Evolutionary conservation across 108 stramenopile species (phyloP).

Genomic region (Nitzschia palea): DNA sequence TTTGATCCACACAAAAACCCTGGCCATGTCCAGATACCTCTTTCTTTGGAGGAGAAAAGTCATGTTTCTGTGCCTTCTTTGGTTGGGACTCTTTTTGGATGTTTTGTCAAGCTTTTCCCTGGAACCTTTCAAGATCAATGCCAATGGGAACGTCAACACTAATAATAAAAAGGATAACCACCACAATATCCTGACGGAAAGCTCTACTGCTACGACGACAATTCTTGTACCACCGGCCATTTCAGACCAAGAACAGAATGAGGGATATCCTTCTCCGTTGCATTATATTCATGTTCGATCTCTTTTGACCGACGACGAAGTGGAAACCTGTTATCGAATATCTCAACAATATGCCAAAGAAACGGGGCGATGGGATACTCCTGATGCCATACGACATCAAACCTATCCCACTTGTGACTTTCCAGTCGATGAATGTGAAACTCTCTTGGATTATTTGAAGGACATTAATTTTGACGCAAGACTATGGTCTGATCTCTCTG

Average conservation of each 20-base stretch:
- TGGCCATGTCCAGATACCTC: no score
- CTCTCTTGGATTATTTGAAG: constrained; percentile 44
- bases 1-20: no score
- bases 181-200: no score
- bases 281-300: constrained; percentile 63
- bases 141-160: neutral
- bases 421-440: constrained; percentile 59
- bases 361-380: constrained; percentile 60
- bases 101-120: constrained; percentile 13
- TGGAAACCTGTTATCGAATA: constrained; percentile 34
- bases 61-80: constrained; percentile 2
- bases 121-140: neutral
- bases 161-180: neutral
- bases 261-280: constrained; percentile 55
- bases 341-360: constrained; percentile 44
- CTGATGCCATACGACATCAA: constrained; percentile 58
- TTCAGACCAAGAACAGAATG: constrained; percentile 14
- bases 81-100: constrained; percentile 14
- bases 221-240: constrained; percentile 8
- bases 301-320: constrained; percentile 51
- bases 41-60: no score
- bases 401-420: constrained; percentile 75
- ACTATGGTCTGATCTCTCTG: constrained; percentile 41
- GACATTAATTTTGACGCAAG: constrained; percentile 49
- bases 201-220: neutral